Evolutionary conservation across 805 yeast species (phyloP).

Genomic region (Brettanomyces bruxellensis): DNA sequence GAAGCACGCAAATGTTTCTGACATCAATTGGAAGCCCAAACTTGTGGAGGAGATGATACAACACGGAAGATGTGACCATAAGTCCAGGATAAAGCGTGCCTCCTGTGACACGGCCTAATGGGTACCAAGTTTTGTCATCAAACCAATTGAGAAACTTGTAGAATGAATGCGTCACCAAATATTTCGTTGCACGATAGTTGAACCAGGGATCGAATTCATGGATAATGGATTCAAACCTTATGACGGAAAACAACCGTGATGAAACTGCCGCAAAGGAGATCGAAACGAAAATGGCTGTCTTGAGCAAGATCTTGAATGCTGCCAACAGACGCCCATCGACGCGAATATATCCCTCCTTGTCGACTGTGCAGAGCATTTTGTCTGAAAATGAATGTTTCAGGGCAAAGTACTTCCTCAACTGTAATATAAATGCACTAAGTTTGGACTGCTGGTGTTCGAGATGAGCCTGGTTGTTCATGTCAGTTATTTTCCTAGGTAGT

Average conservation of each 20-base stretch:
- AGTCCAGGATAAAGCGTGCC: constrained; percentile 97
- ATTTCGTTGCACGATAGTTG: constrained; percentile 93
- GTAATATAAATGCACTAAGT: no score
- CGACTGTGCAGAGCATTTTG: constrained; percentile 6
- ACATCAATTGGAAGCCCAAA: constrained; percentile 83
- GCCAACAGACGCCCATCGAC: constrained; percentile 14
- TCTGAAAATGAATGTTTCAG: no score
- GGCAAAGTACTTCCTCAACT: no score
- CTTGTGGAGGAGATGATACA: constrained; percentile 63
- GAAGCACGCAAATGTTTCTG: constrained; percentile 88
- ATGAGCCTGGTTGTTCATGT: no score
- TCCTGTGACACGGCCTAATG: constrained; percentile 97
- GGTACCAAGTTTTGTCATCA: constrained; percentile 98
- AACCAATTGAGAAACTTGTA: constrained; percentile 96
- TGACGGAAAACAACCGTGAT: constrained; percentile 90
- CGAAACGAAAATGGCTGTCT: constrained; percentile 58
- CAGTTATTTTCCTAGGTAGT: no score
- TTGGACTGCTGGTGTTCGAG: no score
- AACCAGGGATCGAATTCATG: constrained; percentile 98
- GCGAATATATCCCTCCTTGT: constrained; percentile 19
- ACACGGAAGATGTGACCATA: constrained; percentile 93
- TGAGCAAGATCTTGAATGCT: constrained; percentile 35
- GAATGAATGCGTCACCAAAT: constrained; percentile 72
- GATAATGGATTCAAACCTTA: constrained; percentile 90
- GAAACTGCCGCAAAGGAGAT: constrained; percentile 90